phyloP scores from a whole-genome alignment of 1,284 basidiomycete species.

The Trichosporon ovoides region DNA sequence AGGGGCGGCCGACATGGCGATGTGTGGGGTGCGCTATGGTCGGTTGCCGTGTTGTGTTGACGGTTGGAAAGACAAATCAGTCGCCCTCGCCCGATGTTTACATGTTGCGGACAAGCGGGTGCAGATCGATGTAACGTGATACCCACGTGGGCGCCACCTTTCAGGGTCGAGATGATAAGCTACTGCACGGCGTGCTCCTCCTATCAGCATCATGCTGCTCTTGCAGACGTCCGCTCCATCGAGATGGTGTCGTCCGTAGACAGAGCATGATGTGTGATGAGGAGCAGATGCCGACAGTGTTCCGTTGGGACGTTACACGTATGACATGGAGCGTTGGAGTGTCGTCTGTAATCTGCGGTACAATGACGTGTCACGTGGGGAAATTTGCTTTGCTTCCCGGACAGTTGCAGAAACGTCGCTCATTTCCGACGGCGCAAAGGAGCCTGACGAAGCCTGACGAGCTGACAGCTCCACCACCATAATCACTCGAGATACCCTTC shows the following conservation, averaged over 20 bases:
- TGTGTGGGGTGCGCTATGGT: background rate
- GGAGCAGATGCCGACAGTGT: no score
- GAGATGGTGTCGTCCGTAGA: no score
- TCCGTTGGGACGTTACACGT: background rate
- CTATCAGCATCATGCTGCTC: background rate
- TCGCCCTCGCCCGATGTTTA: conserved; percentile 9
- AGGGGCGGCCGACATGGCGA: conserved; percentile 9
- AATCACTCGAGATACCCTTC: background rate
- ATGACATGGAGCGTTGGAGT: background rate
- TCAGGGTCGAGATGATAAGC: background rate
- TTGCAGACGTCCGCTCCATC: background rate
- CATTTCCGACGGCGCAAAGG: background rate
- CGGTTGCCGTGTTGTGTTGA: background rate
- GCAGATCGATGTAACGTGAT: background rate
- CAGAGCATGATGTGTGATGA: no score
- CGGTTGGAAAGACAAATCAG: conserved; percentile 18
- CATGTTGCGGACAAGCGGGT: background rate
- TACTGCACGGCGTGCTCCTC: background rate
- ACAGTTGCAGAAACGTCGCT: background rate
- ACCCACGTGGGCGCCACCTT: background rate
- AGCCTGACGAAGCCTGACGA: no score
- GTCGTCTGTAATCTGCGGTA: no score
- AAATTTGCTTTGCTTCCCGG: background rate
- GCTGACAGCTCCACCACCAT: background rate
- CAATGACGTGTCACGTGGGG: background rate